A percentile compares a stretch with the other conserved stretches of the same genome.
Evolutionary conservation across 306 rosid genomes (phyloP).

Genomic region (Fagus crenata): DNA sequence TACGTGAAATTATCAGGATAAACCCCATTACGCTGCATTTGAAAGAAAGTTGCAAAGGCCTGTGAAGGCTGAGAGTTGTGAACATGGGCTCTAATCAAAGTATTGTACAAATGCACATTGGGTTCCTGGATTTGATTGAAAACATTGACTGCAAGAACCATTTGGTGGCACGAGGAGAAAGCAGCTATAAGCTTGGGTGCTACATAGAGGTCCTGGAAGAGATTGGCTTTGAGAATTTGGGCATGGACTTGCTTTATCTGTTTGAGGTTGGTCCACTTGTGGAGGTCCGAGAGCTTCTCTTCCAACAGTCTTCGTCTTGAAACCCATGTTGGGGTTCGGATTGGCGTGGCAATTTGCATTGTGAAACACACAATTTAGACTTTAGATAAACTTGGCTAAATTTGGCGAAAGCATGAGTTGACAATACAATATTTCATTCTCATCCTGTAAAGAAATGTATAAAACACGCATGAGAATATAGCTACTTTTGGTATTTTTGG

Average conservation of each 20-base stretch:
- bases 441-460: too few species aligned
- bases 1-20: conserved; percentile 65
- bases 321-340: conserved; percentile 70
- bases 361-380: neutral
- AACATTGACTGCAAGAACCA: conserved; percentile 53
- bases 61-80: conserved; percentile 47
- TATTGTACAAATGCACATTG: conserved; percentile 59
- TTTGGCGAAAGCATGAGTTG: too few species aligned
- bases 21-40: conserved; percentile 48
- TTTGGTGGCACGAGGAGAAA: conserved; percentile 66
- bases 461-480: too few species aligned
- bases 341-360: conserved; percentile 50
- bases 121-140: conserved; percentile 67
- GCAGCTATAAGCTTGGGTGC: conserved; percentile 75
- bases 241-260: conserved; percentile 65
- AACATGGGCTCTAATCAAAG: conserved; percentile 69
- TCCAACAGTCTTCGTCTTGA: conserved; percentile 67
- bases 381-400: too few species aligned
- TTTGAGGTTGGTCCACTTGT: conserved; percentile 53
- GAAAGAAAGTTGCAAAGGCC: conserved; percentile 48
- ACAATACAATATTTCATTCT: too few species aligned
- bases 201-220: conserved; percentile 56
- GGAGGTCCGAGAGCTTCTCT: conserved; percentile 67
- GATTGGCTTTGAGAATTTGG: conserved; percentile 63
- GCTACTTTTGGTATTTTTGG: too few species aligned